Conservation (phyloP, 2,329 filamentous ascomycete species). For the Ophiostoma ips region DNA sequence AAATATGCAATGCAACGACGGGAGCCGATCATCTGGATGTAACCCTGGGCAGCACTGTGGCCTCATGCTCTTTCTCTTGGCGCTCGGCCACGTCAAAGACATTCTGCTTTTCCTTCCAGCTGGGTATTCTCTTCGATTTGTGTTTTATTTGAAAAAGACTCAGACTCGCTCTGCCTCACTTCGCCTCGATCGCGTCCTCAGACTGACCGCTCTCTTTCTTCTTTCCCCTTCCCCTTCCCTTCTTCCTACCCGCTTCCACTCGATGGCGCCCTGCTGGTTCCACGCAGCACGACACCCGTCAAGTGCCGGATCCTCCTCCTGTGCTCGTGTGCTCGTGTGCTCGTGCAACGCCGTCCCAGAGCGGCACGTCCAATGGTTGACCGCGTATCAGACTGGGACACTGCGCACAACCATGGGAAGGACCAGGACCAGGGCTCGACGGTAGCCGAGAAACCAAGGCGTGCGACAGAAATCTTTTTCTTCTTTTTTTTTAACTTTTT, state of each 20-base stretch:
- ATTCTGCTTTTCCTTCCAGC: too few relatives aligned
- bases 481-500: too few relatives aligned
- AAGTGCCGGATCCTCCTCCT: not conserved
- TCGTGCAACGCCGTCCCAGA: not conserved
- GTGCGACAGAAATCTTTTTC: not conserved
- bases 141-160: too few relatives aligned
- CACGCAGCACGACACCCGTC: constrained; percentile 8
- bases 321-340: too few relatives aligned
- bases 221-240: not conserved
- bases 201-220: not conserved
- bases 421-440: not conserved
- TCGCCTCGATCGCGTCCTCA: too few relatives aligned
- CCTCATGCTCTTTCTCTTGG: too few relatives aligned
- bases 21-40: too few relatives aligned
- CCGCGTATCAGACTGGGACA: not conserved
- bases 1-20: too few relatives aligned
- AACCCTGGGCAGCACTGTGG: too few relatives aligned
- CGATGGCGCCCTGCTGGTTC: not conserved
- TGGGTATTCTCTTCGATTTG: too few relatives aligned
- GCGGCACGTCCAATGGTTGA: not conserved
- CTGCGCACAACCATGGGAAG: not conserved
- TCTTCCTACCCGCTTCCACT: not conserved
- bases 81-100: too few relatives aligned
- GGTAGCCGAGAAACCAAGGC: constrained; percentile 3
- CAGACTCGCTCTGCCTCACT: too few relatives aligned